Evolutionary conservation across 177 flowering plant species (phyloP).

Genomic region (Vitis hybrid): DNA sequence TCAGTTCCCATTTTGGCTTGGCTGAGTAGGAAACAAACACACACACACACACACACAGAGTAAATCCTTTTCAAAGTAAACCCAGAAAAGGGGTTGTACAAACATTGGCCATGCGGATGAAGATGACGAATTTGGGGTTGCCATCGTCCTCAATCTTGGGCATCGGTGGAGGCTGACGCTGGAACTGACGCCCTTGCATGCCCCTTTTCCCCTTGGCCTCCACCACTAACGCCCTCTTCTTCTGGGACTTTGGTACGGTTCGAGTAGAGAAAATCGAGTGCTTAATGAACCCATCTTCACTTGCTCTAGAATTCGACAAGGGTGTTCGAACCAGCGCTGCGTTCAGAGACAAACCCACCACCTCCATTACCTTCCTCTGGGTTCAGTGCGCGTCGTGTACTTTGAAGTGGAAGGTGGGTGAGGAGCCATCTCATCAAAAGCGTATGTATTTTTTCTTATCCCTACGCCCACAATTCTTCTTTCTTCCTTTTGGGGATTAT

Average conservation of each 20-base stretch:
- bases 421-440: too few species aligned
- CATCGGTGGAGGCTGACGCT: slow-evolving; percentile 50
- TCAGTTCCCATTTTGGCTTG: background rate
- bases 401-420: too few species aligned
- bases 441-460: too few species aligned
- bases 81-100: slow-evolving; percentile 18
- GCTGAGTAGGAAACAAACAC: too few species aligned
- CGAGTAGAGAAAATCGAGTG: slow-evolving; percentile 42
- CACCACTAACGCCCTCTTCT: slow-evolving; percentile 36
- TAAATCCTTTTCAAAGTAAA: background rate
- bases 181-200: slow-evolving; percentile 62
- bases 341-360: slow-evolving; percentile 70
- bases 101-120: slow-evolving; percentile 88
- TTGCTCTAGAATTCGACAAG: slow-evolving; percentile 33
- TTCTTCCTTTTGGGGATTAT: too few species aligned
- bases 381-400: too few species aligned
- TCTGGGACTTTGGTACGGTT: slow-evolving; percentile 6
- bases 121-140: slow-evolving; percentile 82
- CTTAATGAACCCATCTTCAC: slow-evolving; percentile 34
- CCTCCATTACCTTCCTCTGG: slow-evolving; percentile 18
- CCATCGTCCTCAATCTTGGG: slow-evolving; percentile 96
- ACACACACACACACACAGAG: too few species aligned
- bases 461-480: too few species aligned
- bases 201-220: slow-evolving; percentile 85
- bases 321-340: slow-evolving; percentile 53